Conservation (phyloP, 1,284 basidiomycete genomes). For the Somion occarium region DNA sequence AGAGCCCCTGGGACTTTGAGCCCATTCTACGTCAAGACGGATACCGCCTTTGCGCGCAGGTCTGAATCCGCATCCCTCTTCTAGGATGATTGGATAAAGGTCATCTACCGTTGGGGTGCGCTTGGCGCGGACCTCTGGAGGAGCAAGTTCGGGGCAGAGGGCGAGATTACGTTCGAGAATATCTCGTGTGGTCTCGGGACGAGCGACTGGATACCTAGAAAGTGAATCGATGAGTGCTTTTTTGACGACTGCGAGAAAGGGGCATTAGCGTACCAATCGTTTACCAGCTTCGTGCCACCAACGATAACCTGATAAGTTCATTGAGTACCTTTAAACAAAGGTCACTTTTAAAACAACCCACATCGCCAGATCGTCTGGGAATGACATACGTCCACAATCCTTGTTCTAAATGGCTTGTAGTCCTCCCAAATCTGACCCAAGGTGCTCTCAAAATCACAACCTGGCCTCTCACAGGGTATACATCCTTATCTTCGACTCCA, state of each 20-base stretch:
- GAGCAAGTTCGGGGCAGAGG: slow-evolving; percentile 64
- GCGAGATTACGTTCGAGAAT: slow-evolving; percentile 56
- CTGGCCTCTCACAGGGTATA: slow-evolving; percentile 52
- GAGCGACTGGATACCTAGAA: slow-evolving; percentile 48
- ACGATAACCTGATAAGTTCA: slow-evolving; percentile 47
- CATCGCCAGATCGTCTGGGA: slow-evolving; percentile 62
- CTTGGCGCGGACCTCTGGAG: slow-evolving; percentile 45
- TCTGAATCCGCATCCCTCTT: slow-evolving; percentile 57
- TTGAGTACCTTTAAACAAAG: background rate
- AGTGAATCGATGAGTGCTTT: background rate
- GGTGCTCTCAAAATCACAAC: slow-evolving; percentile 45
- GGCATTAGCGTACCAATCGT: slow-evolving; percentile 53
- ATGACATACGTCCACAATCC: slow-evolving; percentile 67
- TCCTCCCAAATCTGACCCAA: slow-evolving; percentile 56
- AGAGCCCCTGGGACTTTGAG: slow-evolving; percentile 14
- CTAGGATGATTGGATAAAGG: slow-evolving; percentile 55
- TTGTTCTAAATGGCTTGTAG: slow-evolving; percentile 39
- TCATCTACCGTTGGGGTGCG: slow-evolving; percentile 58
- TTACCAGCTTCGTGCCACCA: slow-evolving; percentile 54
- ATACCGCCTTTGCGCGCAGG: slow-evolving; percentile 45
- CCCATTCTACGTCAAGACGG: slow-evolving; percentile 34
- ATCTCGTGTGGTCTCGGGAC: slow-evolving; percentile 53
- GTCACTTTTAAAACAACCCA: slow-evolving; percentile 27
- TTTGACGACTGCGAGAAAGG: background rate
- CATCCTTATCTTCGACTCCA: slow-evolving; percentile 40